Evolutionary conservation across 129 eudicot species (phyloP).

Genomic region (Artemisia argyi): DNA sequence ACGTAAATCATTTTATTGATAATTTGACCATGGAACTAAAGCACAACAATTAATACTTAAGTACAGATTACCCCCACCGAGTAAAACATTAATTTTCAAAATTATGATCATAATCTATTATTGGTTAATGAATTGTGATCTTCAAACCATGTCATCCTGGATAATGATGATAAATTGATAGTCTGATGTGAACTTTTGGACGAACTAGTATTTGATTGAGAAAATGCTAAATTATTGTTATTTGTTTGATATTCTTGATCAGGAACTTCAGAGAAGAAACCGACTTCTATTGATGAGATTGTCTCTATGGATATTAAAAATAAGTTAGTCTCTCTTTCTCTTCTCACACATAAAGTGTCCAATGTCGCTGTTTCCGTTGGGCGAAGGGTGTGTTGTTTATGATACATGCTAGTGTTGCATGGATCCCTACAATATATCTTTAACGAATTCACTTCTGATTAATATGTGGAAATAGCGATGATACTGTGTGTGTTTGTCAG

Average conservation of each 20-base stretch:
- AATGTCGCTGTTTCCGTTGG: neutral
- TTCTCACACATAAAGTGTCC: neutral
- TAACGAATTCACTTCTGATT: neutral
- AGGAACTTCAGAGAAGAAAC: slow-evolving; percentile 70
- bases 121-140: slow-evolving; percentile 1
- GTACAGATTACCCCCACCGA: neutral
- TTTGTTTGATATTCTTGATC: slow-evolving; percentile 18
- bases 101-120: neutral
- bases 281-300: slow-evolving; percentile 51
- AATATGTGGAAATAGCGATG: neutral
- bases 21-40: neutral
- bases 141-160: neutral
- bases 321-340: slow-evolving; percentile 44
- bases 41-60: neutral
- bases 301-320: slow-evolving; percentile 64
- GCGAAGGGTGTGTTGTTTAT: neutral
- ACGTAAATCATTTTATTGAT: neutral
- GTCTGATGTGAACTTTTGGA: slow-evolving; percentile 5
- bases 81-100: neutral
- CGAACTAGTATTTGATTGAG: neutral
- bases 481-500: neutral
- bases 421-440: neutral
- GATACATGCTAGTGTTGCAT: neutral
- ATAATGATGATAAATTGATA: neutral
- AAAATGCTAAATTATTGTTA: neutral